Evolutionary conservation across 2,329 filamentous ascomycete genomes (phyloP), one percentile per base, ranked within the genome.

Genomic region (Tolypocladium cylindrosporum): DNA sequence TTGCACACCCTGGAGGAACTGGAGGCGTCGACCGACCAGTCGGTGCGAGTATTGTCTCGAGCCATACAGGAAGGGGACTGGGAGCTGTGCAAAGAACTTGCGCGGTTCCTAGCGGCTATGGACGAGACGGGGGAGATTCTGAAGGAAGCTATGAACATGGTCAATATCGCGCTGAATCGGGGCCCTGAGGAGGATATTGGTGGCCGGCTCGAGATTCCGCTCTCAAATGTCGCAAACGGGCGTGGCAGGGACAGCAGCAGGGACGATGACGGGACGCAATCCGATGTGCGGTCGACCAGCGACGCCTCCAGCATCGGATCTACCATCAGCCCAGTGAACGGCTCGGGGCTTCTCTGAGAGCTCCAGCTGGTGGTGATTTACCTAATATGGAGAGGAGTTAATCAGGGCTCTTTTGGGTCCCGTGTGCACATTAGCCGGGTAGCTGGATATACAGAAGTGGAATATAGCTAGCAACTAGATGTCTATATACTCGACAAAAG

Each of bases 61-160:
- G 94, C 93, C 0, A 93, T 92, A 66, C 80, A 85, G 39, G 91
- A 92, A 70, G 85, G 86, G 54, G 93, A 97, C 68, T 99, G 92
- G 91, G 92, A 97, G 65, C 76, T 99, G 36, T 97, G 94, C 74
- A 94, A 91, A 66, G 94, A 99, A 71, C 79, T 99, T 36, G 92
- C 94, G 13, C 81, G 93, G n/a, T 99, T 99, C 72, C 75, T 99
- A 58, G 91, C 95, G 53, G 93, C 93, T 6, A 85, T 99, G 66
- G 94, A 99, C 68, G 87, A 90, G 63, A 89, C 86, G 16, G 94
- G 94, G 0, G 85, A 87, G 63, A 93, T 90, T 51, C 77, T 99
- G 54, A 79, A 83, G 57, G 83, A 87, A 65, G 89, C 88, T 2
- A 79, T 95, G 71, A 81, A 84, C 63, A 77, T 84, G 71, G 81